Percentiles rank a stretch among this genome's conserved stretches.
phyloP scores from a whole-genome alignment of 1,284 basidiomycete genomes.

The Chiua sp. region DNA sequence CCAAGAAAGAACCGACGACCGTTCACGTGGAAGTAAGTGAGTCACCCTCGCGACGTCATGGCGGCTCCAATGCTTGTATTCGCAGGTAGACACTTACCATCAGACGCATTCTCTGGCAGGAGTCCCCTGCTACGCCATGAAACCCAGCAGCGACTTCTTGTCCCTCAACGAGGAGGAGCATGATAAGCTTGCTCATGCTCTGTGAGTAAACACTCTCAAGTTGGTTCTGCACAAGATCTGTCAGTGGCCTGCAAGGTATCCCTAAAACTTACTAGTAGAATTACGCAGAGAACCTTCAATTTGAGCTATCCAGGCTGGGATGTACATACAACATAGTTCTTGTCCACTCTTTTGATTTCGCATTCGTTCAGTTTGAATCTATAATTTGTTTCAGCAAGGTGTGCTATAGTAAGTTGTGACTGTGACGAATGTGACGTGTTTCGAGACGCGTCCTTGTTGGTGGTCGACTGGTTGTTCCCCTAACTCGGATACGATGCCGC shows the following conservation, averaged over 20 bases:
- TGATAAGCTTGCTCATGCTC: conserved; percentile 17
- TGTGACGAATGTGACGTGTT: conserved; percentile 35
- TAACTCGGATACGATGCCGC: conserved; percentile 59
- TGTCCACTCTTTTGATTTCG: conserved; percentile 10
- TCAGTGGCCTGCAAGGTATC: neutral
- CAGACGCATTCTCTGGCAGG: conserved; percentile 33
- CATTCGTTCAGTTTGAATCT: neutral
- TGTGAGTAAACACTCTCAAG: conserved; percentile 14
- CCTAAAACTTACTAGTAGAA: neutral
- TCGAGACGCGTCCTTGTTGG: conserved; percentile 27
- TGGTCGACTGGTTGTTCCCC: conserved; percentile 24
- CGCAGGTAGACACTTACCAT: conserved; percentile 43
- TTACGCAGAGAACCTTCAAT: neutral
- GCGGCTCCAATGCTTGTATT: conserved; percentile 5
- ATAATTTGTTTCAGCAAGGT: too few relatives aligned
- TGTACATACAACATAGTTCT: conserved; percentile 3
- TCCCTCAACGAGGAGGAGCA: conserved; percentile 32
- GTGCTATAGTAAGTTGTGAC: conserved; percentile 13
- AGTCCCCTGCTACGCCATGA: conserved; percentile 30
- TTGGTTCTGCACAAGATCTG: neutral
- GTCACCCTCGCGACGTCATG: neutral
- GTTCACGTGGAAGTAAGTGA: conserved; percentile 41
- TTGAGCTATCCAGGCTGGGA: neutral
- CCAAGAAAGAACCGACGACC: conserved; percentile 24
- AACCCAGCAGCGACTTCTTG: conserved; percentile 30